Percentiles rank a stretch among this genome's conserved stretches.
phyloP scores from a whole-genome alignment of 225 moss, liverwort and hornwort species.

The Pseudoscleropodium purum region DNA sequence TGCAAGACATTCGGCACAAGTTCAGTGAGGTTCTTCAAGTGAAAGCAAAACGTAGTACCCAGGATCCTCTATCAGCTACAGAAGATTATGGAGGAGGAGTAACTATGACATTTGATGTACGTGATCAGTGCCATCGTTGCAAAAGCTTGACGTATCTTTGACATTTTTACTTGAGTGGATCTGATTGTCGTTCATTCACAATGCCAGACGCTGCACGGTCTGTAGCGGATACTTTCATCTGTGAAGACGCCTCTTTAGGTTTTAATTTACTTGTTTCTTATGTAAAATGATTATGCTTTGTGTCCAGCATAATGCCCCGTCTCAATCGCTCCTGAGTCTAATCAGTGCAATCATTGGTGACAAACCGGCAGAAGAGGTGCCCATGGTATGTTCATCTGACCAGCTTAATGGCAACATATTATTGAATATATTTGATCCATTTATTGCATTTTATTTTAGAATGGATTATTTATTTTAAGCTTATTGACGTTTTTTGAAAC shows the following conservation, averaged over 20 bases:
- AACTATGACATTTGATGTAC: conserved; percentile 31
- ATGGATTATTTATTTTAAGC: not conserved
- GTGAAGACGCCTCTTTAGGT: not conserved
- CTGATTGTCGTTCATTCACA: not conserved
- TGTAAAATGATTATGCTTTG: not conserved
- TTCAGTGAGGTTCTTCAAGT: conserved; percentile 53
- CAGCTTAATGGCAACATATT: not conserved
- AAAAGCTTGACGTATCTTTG: not conserved
- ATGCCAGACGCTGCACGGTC: not conserved
- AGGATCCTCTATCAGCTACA: conserved; percentile 6
- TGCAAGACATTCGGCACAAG: conserved; percentile 54
- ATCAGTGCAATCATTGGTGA: conserved; percentile 53
- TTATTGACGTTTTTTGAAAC: not conserved
- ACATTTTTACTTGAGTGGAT: not conserved
- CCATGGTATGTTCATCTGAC: conserved; percentile 26
- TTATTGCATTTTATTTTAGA: not conserved
- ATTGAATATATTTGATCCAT: not conserved
- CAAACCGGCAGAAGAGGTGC: conserved; percentile 53
- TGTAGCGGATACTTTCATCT: not conserved
- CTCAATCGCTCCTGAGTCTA: conserved; percentile 54
- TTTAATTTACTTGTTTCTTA: not conserved
- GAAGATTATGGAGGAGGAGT: conserved; percentile 24
- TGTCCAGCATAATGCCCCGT: conserved; percentile 39
- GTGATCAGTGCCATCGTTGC: not conserved
- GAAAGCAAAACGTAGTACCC: conserved; percentile 16